Evolutionary conservation across 2,329 filamentous ascomycete genomes (phyloP).

Genomic region (Apiospora saccharicola): DNA sequence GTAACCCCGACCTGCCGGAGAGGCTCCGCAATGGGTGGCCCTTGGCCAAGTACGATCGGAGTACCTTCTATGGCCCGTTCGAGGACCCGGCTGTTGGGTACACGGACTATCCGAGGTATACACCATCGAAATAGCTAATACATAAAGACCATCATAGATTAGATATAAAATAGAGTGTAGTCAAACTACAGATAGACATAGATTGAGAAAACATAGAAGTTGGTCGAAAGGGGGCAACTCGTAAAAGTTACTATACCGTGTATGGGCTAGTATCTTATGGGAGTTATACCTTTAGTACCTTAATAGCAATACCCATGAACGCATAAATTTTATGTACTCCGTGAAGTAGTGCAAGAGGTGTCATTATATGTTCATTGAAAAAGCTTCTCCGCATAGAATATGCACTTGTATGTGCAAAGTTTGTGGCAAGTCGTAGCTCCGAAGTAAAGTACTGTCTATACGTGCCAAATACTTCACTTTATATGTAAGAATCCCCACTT

Average conservation of each 20-base stretch:
- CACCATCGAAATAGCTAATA: constrained; percentile 29
- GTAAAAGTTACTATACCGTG: too few species aligned
- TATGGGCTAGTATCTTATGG: too few species aligned
- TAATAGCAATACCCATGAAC: background rate
- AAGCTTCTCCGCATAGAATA: background rate
- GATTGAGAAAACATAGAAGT: too few species aligned
- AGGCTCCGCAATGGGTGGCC: constrained; percentile 46
- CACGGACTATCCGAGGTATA: constrained; percentile 39
- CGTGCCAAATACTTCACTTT: background rate
- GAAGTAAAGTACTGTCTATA: background rate
- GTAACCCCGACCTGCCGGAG: constrained; percentile 54
- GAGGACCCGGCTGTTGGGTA: constrained; percentile 43
- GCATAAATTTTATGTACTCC: background rate
- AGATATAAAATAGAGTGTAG: background rate
- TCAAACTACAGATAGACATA: background rate
- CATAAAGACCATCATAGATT: background rate
- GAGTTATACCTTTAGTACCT: too few species aligned
- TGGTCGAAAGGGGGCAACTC: too few species aligned
- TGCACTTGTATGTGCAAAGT: background rate
- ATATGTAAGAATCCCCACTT: background rate
- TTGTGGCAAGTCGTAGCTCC: background rate
- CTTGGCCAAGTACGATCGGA: constrained; percentile 49
- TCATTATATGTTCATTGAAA: background rate
- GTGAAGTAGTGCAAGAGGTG: background rate
- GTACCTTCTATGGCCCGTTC: constrained; percentile 43